Base-by-base conservation (phyloP, 164 flowering plant genomes). In the Vitis riparia region DNA sequence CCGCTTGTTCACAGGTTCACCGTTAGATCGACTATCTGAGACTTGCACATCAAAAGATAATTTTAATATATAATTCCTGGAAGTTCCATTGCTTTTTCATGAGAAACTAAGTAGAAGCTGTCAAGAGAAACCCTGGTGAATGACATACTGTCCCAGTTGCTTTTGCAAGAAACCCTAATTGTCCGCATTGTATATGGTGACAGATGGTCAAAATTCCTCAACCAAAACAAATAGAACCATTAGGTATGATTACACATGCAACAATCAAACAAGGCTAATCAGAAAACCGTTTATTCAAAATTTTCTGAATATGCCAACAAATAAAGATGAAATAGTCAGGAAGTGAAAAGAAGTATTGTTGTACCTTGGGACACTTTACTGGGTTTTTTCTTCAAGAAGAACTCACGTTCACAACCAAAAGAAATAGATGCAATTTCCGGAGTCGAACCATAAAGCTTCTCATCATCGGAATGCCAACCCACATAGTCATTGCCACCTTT, bases 401-500 rank as follows among this genome's bases (percentile, higher is more conserved):
- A 95, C 48, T 93, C 94, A 29, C 98, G 90, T 30, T 93, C 96
- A 62, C 94, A 91, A 19, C 99, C 99, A 76, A 95, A 91, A 10
- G 99, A 86, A 59, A 90, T 76, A 0, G 98, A 95, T 4, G 93
- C 99, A 68, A 95, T 95, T 75, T 91, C 89, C 5, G 98, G 97
- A 63, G 91, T 83, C 9, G 76, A 76, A 29, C 97, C 99, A 75
- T 95, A 95, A 44, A 95, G 84, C 71, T 91, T 91, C 83, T 95
- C 99, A 75, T 91, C 94, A 79, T 95, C 99, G 70, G 99, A 77
- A 83, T 95, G 99, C 99, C 98, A 95, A 66, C 88, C 85, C 30
- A 91, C 99, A 78, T 86, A 86, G 73, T 95, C 99, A 68, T 84
- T 81, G 37, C 98, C 98, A 59, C 80, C 85, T 73, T 88, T 90